Percentiles rank a stretch among this genome's conserved stretches.
These are phyloP conservation scores for Acephala macrosclerotiorum DNA, from an alignment of 2,329 filamentous ascomycete genomes.

Conservation along the genomic window DNA sequence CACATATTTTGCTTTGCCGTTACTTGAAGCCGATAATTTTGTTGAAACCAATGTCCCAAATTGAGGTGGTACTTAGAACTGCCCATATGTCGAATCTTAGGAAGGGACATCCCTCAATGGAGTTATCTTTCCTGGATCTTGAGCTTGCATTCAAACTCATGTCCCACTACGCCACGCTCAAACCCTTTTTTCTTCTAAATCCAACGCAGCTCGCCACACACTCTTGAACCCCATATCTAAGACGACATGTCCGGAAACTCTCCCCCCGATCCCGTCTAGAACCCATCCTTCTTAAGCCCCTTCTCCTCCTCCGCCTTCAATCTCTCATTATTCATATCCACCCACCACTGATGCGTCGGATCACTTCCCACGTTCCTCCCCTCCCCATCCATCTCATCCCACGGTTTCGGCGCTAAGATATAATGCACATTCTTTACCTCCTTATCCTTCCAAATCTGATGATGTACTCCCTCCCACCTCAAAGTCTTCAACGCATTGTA, in stretches of 20 bases:
- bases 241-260: too few relatives aligned
- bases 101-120: too few relatives aligned
- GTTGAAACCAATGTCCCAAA: too few relatives aligned
- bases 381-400: slow-evolving; percentile 57
- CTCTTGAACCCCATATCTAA: not conserved
- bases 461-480: slow-evolving; percentile 60
- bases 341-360: slow-evolving; percentile 64
- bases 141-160: not conserved
- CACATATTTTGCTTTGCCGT: too few relatives aligned
- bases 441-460: slow-evolving; percentile 63
- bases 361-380: slow-evolving; percentile 51
- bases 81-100: too few relatives aligned
- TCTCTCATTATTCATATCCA: slow-evolving; percentile 54
- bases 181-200: slow-evolving; percentile 1
- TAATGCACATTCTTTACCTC: slow-evolving; percentile 68
- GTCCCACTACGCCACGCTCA: not conserved
- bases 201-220: not conserved
- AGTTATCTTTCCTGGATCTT: too few relatives aligned
- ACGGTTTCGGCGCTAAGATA: slow-evolving; percentile 67
- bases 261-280: too few relatives aligned
- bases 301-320: slow-evolving; percentile 43
- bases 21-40: too few relatives aligned
- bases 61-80: too few relatives aligned
- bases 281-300: slow-evolving; percentile 40
- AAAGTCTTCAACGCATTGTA: slow-evolving; percentile 71